These are phyloP conservation scores for Candida patagonica DNA, from an alignment of 805 yeast genomes.

Conservation along the genomic window DNA sequence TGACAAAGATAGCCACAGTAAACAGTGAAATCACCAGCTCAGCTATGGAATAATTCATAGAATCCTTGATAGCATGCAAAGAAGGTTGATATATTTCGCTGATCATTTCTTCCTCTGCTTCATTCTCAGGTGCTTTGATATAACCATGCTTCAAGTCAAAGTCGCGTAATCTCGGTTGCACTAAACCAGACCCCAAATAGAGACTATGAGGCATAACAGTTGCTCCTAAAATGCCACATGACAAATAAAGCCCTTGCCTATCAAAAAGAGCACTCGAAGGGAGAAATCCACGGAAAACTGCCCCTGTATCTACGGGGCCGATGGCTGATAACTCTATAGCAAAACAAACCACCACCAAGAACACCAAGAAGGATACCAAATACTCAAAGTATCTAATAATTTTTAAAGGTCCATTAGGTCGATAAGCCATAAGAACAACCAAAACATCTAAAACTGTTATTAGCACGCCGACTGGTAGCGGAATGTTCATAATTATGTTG, in stretches of 20 bases:
- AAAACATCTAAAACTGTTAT: conserved; percentile 77
- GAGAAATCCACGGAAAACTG: conserved; percentile 55
- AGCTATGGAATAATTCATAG: conserved; percentile 71
- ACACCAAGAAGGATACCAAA: conserved; percentile 61
- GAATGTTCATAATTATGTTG: conserved; percentile 65
- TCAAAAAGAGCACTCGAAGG: conserved; percentile 55
- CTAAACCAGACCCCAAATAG: conserved; percentile 78
- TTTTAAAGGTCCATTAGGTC: conserved; percentile 65
- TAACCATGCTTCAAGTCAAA: conserved; percentile 54
- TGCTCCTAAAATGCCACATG: conserved; percentile 83
- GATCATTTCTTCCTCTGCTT: conserved; percentile 14
- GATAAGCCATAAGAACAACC: conserved; percentile 67
- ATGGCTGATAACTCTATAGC: conserved; percentile 48
- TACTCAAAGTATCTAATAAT: conserved; percentile 70
- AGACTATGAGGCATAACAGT: conserved; percentile 93
- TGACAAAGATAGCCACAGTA: conserved; percentile 86
- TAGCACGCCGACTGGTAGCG: conserved; percentile 64
- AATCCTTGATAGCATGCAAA: conserved; percentile 66
- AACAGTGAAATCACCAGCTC: conserved; percentile 76
- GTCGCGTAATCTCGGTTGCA: conserved; percentile 73
- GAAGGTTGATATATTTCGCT: conserved; percentile 51
- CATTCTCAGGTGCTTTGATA: conserved; percentile 24
- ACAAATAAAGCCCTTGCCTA: conserved; percentile 59
- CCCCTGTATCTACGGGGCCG: conserved; percentile 40
- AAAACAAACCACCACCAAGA: conserved; percentile 69